Evolutionary conservation across 2,329 filamentous ascomycete species (phyloP).

Genomic region (Cordyceps cicadae): DNA sequence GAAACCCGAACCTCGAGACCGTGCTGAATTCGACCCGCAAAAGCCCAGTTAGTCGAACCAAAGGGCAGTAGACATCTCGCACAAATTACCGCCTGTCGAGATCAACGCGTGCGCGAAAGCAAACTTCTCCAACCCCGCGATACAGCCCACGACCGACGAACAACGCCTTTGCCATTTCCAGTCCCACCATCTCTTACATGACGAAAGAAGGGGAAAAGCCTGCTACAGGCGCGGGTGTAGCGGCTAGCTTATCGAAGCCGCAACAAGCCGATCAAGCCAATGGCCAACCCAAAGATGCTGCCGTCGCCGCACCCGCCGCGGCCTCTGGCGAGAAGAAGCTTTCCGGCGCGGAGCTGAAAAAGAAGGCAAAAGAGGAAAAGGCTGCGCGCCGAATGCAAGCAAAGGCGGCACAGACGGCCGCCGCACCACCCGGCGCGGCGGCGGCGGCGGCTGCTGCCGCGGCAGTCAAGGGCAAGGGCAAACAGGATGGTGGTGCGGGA

Average conservation of each 20-base stretch:
- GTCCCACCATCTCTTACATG: slow-evolving; percentile 18
- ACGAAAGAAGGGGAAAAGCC: slow-evolving; percentile 25
- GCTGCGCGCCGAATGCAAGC: slow-evolving; percentile 70
- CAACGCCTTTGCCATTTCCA: slow-evolving; percentile 6
- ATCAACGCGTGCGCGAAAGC: not conserved
- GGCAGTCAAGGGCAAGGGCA: slow-evolving; percentile 36
- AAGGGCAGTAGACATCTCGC: not conserved
- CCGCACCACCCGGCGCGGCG: slow-evolving; percentile 30
- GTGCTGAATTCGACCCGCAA: not conserved
- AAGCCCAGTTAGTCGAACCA: not conserved
- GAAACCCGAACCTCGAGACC: not conserved
- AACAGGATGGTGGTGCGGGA: slow-evolving; percentile 35
- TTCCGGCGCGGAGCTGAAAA: slow-evolving; percentile 75
- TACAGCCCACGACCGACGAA: slow-evolving; percentile 12
- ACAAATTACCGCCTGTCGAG: not conserved
- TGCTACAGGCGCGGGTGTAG: slow-evolving; percentile 20
- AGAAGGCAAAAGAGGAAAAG: slow-evolving; percentile 84
- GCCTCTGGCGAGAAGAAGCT: slow-evolving; percentile 44
- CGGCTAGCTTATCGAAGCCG: slow-evolving; percentile 17
- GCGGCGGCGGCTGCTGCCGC: slow-evolving; percentile 32
- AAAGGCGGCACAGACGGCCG: slow-evolving; percentile 46
- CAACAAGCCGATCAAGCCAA: slow-evolving; percentile 19
- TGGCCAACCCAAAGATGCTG: slow-evolving; percentile 16
- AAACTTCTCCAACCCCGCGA: not conserved
- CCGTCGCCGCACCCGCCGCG: not conserved